Conservation (phyloP, 2,329 filamentous ascomycete species). For the Exophiala sp. region DNA sequence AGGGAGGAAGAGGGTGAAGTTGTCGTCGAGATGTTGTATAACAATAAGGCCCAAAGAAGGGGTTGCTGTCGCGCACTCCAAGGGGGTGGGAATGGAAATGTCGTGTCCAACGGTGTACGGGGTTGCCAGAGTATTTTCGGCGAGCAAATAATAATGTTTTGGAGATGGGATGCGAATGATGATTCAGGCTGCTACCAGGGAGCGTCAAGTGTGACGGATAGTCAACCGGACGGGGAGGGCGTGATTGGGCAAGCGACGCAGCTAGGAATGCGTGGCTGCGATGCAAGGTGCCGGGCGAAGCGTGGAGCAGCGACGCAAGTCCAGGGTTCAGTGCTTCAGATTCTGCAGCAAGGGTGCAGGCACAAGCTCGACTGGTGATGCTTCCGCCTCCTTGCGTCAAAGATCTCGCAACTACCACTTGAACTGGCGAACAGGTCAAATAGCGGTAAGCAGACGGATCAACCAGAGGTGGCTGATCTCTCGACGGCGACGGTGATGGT, state of each 20-base stretch:
- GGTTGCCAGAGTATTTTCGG: background rate
- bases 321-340: conserved; percentile 6
- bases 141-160: conserved; percentile 3
- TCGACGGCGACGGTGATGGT: conserved; percentile 16
- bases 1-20: conserved; percentile 12
- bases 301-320: conserved; percentile 22
- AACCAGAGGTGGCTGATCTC: conserved; percentile 1
- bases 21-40: conserved; percentile 23
- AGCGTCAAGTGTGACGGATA: conserved; percentile 12
- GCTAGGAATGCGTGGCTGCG: conserved; percentile 27
- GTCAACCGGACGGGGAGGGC: conserved; percentile 4
- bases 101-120: conserved; percentile 20
- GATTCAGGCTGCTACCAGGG: conserved; percentile 25
- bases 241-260: conserved; percentile 20
- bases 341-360: conserved; percentile 13
- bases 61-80: background rate
- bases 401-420: conserved; percentile 19
- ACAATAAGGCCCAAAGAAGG: conserved; percentile 15
- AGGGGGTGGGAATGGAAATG: conserved; percentile 8
- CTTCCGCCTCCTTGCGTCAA: conserved; percentile 25
- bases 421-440: conserved; percentile 21
- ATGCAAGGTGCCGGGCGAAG: conserved; percentile 27
- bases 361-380: conserved; percentile 11
- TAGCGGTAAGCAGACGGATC: conserved; percentile 24
- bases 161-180: conserved; percentile 14